Base-by-base conservation (phyloP, 2,329 filamentous ascomycete species). In the Fusarium sp. region DNA sequence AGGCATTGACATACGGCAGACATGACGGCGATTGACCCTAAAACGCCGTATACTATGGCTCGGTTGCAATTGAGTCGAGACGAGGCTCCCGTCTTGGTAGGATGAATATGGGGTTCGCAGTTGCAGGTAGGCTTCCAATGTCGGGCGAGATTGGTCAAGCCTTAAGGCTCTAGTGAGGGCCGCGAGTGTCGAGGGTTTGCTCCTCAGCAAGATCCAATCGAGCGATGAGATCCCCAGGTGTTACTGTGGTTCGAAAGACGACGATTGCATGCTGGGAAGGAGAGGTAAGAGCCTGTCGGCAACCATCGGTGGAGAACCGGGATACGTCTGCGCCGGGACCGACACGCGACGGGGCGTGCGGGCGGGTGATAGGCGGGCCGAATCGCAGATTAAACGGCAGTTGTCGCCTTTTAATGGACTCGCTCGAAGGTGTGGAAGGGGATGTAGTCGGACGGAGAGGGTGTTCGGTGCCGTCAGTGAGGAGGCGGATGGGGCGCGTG, bases 1-100 rank as follows among this genome's bases (percentile, higher is more conserved):
- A 29, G 51, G 56, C 34, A 44, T 55, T 25, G 40, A 72, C 77
- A 67, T 69, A 79, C 76, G 49, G 75, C 68, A 68, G 78, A 76
- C 78, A 79, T 79, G 65, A 29, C 71, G 44, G 42, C 50, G 25
- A 25, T 34, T 11, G 31, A 36, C 42, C 27, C 56, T 66, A 62
- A 64, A 50, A 61, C 57, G 55, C 65, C 29, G 65, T 49, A 40
- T 57, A 44, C 25, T 50, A 34, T 11, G 34, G 36, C 49, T 63
- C 68, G 73, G 69, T 72, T 69, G 71, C 66, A 74, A 71, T 73
- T 73, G 68, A 59, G 44, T 64, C 49, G 55, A 62, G 49, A 61
- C 50, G 61, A 66, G 40, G 49, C 42, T 62, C 56, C 67, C 67
- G 67, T 61, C 69, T 66, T 65, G 55, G 50, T 62, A 69, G 36